phyloP scores from a whole-genome alignment of 176 grass and related monocot species.

The Rhynchospora breviuscula region DNA sequence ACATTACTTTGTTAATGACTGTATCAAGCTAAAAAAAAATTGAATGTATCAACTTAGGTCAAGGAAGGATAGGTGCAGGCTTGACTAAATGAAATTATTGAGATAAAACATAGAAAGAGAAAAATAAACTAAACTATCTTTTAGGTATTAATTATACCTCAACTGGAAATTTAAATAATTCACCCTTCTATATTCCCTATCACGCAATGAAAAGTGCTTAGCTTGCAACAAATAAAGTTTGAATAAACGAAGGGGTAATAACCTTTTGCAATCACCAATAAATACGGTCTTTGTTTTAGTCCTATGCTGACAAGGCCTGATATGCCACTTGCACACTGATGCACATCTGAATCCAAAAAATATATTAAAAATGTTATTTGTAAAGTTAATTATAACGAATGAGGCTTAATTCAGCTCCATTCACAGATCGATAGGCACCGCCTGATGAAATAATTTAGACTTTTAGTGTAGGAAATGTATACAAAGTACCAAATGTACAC shows the following conservation, averaged over 20 bases:
- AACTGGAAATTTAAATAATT: not conserved
- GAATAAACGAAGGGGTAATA: not conserved
- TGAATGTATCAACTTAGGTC: not conserved
- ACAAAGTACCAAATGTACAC: not conserved
- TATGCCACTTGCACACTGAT: not conserved
- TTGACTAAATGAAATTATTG: conserved; percentile 3
- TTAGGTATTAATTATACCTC: not conserved
- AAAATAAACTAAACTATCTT: not conserved
- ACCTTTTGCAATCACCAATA: not conserved
- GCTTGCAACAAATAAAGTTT: not conserved
- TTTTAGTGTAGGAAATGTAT: not conserved
- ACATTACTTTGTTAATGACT: not conserved
- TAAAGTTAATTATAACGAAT: not conserved
- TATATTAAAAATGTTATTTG: not conserved
- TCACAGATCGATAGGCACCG: not conserved
- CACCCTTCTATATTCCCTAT: not conserved
- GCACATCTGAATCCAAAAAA: not conserved
- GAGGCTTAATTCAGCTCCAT: not conserved
- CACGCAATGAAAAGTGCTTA: not conserved
- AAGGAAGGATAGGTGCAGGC: not conserved
- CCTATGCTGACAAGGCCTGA: not conserved
- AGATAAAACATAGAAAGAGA: not conserved
- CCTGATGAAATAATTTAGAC: not conserved
- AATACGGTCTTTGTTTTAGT: not conserved
- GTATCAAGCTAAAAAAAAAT: not conserved